These are phyloP conservation scores for Zizania latifolia DNA, from an alignment of 176 grass and related monocot genomes.

Conservation along the genomic window DNA sequence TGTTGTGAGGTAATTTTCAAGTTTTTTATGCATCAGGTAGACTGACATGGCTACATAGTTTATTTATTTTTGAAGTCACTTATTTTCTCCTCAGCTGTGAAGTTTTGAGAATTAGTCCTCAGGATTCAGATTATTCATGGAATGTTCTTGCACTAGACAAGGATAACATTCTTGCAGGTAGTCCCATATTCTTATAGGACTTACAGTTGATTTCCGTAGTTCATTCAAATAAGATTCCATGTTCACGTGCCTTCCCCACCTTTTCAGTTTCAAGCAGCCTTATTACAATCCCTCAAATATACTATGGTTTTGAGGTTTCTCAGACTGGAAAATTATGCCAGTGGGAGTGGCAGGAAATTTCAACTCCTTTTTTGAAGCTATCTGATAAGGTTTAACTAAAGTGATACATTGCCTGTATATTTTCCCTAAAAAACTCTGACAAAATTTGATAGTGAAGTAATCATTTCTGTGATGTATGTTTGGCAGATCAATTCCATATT, in stretches of 20 bases:
- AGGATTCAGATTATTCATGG: constrained; percentile 77
- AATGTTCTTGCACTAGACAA: constrained; percentile 81
- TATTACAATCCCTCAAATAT: constrained; percentile 57
- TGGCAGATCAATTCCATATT: constrained; percentile 59
- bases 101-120: constrained; percentile 57
- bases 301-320: constrained; percentile 37
- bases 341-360: constrained; percentile 60
- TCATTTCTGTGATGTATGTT: constrained; percentile 23
- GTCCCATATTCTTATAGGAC: neutral
- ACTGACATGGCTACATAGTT: neutral
- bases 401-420: neutral
- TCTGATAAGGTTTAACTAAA: constrained; percentile 63
- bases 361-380: constrained; percentile 51
- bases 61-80: constrained; percentile 15
- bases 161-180: constrained; percentile 85
- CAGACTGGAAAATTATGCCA: constrained; percentile 29
- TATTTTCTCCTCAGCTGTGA: constrained; percentile 41
- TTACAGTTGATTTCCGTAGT: constrained; percentile 11
- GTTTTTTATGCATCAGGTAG: neutral
- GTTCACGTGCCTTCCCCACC: constrained; percentile 13
- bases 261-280: constrained; percentile 65
- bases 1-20: constrained; percentile 49
- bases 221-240: constrained; percentile 13
- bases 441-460: neutral
- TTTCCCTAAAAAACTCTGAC: neutral